Base-by-base conservation (phyloP, 352 stramenopile genomes). In the Globisporangium spiculum region DNA sequence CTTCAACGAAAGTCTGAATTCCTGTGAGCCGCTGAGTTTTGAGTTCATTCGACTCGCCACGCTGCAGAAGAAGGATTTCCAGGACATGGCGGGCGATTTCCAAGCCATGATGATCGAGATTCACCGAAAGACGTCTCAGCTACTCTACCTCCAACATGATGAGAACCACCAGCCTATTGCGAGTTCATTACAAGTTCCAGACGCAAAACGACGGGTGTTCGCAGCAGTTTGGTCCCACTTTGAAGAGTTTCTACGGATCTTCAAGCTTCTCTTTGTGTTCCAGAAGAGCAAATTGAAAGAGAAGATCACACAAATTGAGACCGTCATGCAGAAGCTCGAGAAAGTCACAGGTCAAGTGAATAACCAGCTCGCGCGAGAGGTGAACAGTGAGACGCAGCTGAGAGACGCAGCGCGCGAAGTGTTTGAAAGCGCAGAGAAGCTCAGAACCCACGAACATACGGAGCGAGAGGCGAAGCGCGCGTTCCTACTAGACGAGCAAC, bases 401-500 rank as follows among this genome's bases (percentile, higher is more conserved):
- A 58, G 63, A 2, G 76, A 80, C 10, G 83, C 80, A 14, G 67
- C 65, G 3, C 63, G 66, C 36, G 67, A 69, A 18, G 80, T 89
- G 6, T 7, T 65, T 2, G 70, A 82, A 18, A 83, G 68, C 4
- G 68, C 20, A 2, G 53, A 62, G 3, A 56, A 66, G 7, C 63
- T 91, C 20, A 41, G 63, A 52, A 66, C 75, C n/a, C 72, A 78
- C 52, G 75, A 89, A 63, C 30, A 46, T 0, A 69, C 71, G 4
- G 83, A 91, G 52, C 69, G 68, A 18, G 77, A 89, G 9, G 79
- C 79, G 0, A 78, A 73, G 20, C 70, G 75, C 24, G 54, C 77
- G 3, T 91, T 90, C 48, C 50, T 88, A n/a, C 64, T 87, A 3
- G 83, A 93, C 52, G 81, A 91, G 48, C 73, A 86, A 32, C 72